Evolutionary conservation across 352 stramenopile species (phyloP).

Genomic region (Elongisporangium prolatum): DNA sequence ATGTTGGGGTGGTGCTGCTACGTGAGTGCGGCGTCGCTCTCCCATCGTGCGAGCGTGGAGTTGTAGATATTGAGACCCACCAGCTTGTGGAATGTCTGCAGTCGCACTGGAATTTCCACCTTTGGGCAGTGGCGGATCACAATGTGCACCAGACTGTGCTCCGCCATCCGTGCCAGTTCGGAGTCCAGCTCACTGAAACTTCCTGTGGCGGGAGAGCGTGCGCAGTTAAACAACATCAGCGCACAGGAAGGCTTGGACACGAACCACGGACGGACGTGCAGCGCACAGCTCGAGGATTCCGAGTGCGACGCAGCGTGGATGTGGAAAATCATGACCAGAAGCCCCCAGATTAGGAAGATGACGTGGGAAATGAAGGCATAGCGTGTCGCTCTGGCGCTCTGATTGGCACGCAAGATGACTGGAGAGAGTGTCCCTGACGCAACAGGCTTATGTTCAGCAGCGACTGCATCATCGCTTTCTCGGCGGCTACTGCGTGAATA

Average conservation of each 20-base stretch:
- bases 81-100: conserved; percentile 22
- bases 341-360: conserved; percentile 21
- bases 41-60: conserved; percentile 25
- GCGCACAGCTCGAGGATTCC: conserved; percentile 12
- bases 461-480: not conserved
- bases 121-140: conserved; percentile 21
- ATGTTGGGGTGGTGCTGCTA: conserved; percentile 21
- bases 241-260: conserved; percentile 23
- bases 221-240: conserved; percentile 33
- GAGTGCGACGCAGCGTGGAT: conserved; percentile 9
- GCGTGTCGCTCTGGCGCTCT: not conserved
- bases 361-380: conserved; percentile 5
- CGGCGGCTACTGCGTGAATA: not conserved
- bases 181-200: conserved; percentile 4
- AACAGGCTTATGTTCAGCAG: not conserved
- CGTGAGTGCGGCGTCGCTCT: conserved; percentile 16
- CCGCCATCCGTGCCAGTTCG: conserved; percentile 8
- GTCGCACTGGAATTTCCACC: conserved; percentile 22
- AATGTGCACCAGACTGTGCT: conserved; percentile 10
- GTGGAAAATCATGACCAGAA: conserved; percentile 24
- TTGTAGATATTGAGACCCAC: conserved; percentile 34
- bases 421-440: not conserved
- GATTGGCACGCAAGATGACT: not conserved
- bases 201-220: not conserved
- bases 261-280: conserved; percentile 37